Base-by-base conservation (phyloP, 2,329 filamentous ascomycete genomes). In the Colletotrichum sp. region DNA sequence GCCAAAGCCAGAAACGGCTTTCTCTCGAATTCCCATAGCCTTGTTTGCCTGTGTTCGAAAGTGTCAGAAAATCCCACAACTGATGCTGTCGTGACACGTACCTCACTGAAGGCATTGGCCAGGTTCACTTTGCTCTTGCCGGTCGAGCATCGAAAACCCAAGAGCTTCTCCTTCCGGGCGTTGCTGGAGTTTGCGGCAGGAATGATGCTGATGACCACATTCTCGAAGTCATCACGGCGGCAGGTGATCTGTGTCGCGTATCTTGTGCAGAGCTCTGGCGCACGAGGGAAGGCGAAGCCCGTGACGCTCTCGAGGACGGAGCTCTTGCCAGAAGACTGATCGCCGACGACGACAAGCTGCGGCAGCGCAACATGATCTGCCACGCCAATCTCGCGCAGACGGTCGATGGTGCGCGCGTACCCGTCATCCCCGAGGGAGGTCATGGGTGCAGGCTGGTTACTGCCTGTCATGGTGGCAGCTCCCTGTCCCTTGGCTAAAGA, bases 301-400 rank as follows among this genome's bases (percentile, higher is more conserved):
- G 88, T 90, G 28, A 90, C 75, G 30, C 85, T 96, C 82, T 97
- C 95, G 52, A 97, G 86, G 24, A 96, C 93, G 2, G 95, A 96
- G 83, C 93, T 95, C 88, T 98, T 97, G 81, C 95, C 95, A 59
- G 94, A 95, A 0, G 94, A 96, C 82, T 97, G 95, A 79, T 95
- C 95, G 76, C 95, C 95, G 13, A 96, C 95, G 9, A 96, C 95
- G 57, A 94, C 94, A 79, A 97, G 94, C 86, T 95, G 93, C 1
- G 57, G 57, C 18, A 34, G 28, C 15, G 55, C 55, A 0, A 59
- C 55, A 28, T 26, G 55, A 1, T 59, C 26, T 9, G 55, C 22
- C 10, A 59, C 22, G 55, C 55, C 55, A 26, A 59, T 24, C 55
- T 59, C 55, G 13, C 55, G 22, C 24, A 59, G 55, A 3, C 26